Evolutionary conservation across 2,329 filamentous ascomycete genomes (phyloP).

Genomic region (Cladosporium sp.): DNA sequence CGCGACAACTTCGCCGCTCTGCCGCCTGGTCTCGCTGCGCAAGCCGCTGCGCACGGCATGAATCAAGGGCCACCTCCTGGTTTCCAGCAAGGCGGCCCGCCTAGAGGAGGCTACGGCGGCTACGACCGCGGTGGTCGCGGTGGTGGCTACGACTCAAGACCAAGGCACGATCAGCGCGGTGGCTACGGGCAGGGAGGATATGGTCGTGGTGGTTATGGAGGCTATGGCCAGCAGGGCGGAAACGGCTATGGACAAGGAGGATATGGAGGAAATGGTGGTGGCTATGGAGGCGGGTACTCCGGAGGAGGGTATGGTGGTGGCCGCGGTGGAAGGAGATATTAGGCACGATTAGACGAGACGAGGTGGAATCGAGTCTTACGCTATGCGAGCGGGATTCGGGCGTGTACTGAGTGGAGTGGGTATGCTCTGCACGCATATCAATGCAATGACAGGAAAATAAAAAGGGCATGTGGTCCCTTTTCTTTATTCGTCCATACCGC

Average conservation of each 20-base stretch:
- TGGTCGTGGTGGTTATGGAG: slow-evolving; percentile 30
- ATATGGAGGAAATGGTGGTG: slow-evolving; percentile 1
- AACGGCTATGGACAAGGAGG: slow-evolving; percentile 3
- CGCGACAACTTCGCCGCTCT: slow-evolving; percentile 27
- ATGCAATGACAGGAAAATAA: neutral
- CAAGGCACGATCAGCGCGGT: slow-evolving; percentile 27
- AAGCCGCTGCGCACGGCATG: slow-evolving; percentile 36
- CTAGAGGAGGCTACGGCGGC: slow-evolving; percentile 26
- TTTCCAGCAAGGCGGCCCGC: slow-evolving; percentile 23
- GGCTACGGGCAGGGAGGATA: slow-evolving; percentile 26
- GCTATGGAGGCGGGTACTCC: neutral
- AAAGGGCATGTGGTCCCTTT: neutral
- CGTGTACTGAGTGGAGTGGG: neutral
- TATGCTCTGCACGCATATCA: too few species aligned
- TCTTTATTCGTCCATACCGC: too few species aligned
- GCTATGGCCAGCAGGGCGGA: slow-evolving; percentile 21
- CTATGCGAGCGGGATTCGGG: neutral
- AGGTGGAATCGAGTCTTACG: neutral
- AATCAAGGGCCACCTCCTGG: slow-evolving; percentile 25
- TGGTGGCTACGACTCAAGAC: slow-evolving; percentile 27
- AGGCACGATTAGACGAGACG: neutral
- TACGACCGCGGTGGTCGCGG: slow-evolving; percentile 23
- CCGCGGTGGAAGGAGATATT: neutral
- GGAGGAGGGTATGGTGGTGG: slow-evolving; percentile 2
- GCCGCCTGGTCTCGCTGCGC: slow-evolving; percentile 37